A percentile compares a stretch with the other conserved stretches of the same genome.
Evolutionary conservation across 371 early-diverging fungal genomes (phyloP).

Genomic region (Capillidium heterosporum): DNA sequence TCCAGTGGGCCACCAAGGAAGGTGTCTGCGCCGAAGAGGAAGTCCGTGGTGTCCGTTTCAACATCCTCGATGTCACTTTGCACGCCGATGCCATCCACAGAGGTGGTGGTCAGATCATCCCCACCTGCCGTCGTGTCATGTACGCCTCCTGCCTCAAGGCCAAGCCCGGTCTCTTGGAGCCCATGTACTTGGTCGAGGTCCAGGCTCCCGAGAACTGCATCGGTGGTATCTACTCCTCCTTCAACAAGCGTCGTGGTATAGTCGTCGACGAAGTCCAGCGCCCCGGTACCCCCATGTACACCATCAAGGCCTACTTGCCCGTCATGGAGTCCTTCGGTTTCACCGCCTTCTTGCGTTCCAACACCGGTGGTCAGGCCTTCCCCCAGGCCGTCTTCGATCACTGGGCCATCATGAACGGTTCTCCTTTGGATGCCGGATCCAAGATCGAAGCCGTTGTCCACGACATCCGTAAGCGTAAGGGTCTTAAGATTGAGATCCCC

Average conservation of each 20-base stretch:
- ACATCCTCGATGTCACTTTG: constrained; percentile 93
- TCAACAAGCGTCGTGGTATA: constrained; percentile 96
- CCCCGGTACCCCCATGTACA: constrained; percentile 84
- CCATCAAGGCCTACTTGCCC: constrained; percentile 96
- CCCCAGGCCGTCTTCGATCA: constrained; percentile 73
- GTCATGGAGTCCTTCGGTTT: constrained; percentile 99
- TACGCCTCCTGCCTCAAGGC: constrained; percentile 84
- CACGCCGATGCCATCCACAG: constrained; percentile 99
- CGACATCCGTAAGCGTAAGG: constrained; percentile 84
- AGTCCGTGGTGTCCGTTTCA: constrained; percentile 95
- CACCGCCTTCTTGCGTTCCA: constrained; percentile 86
- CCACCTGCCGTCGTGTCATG: constrained; percentile 91
- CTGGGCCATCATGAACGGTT: constrained; percentile 61
- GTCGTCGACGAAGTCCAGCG: constrained; percentile 89
- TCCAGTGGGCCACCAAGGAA: constrained; percentile 92
- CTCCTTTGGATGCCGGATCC: constrained; percentile 45
- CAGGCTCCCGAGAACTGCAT: constrained; percentile 88
- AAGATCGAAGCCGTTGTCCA: constrained; percentile 70
- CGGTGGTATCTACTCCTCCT: constrained; percentile 94
- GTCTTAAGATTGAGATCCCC: constrained; percentile 67
- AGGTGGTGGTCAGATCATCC: constrained; percentile 98
- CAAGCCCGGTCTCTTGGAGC: constrained; percentile 92
- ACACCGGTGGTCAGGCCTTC: constrained; percentile 94
- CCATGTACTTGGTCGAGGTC: constrained; percentile 95
- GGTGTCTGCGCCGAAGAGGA: constrained; percentile 91